Conservation (phyloP, 202 grass and related monocot species). For the Dendrocalamus latiflorus region DNA sequence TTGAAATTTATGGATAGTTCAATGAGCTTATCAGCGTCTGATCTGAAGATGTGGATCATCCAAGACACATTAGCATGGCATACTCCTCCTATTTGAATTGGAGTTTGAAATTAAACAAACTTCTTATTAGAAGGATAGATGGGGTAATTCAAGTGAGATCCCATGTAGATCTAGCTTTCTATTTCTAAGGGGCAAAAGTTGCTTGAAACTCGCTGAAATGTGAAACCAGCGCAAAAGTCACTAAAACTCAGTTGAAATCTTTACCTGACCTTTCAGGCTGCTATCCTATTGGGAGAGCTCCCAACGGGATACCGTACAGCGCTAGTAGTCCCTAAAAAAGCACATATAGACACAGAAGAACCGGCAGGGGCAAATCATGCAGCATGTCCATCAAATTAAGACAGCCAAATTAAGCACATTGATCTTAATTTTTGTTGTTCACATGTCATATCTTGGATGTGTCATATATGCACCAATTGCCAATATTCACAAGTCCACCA, state of each 20-base stretch:
- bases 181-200: too few relatives aligned
- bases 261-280: background rate
- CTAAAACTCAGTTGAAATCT: background rate
- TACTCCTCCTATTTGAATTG: too few relatives aligned
- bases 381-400: background rate
- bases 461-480: background rate
- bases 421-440: background rate
- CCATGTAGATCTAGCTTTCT: too few relatives aligned
- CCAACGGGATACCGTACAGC: too few relatives aligned
- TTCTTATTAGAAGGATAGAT: too few relatives aligned
- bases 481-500: background rate
- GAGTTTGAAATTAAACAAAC: too few relatives aligned
- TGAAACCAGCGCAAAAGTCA: background rate
- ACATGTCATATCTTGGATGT: background rate
- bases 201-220: background rate
- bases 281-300: background rate
- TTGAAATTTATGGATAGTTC: too few relatives aligned
- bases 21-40: too few relatives aligned
- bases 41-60: too few relatives aligned
- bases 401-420: background rate
- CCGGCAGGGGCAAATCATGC: background rate
- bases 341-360: background rate
- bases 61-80: too few relatives aligned
- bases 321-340: too few relatives aligned
- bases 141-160: too few relatives aligned